Evolutionary conservation across 129 eudicot genomes (phyloP).

Genomic region (Apium graveolens): DNA sequence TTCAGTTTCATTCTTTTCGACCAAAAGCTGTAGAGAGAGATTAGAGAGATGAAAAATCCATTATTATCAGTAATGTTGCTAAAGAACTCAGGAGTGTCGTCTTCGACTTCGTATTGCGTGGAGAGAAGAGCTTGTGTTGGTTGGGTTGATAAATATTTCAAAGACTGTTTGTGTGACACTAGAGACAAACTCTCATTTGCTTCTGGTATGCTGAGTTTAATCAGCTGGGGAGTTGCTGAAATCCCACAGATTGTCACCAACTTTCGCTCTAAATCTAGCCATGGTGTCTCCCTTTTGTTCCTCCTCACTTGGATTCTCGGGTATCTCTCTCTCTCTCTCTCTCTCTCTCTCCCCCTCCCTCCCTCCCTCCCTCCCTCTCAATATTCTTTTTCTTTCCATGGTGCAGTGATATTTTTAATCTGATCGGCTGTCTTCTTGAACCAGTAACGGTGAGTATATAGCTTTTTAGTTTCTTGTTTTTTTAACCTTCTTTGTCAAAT

Average conservation of each 20-base stretch:
- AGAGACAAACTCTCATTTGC: conserved; percentile 72
- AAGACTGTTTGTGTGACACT: conserved; percentile 71
- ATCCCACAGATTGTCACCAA: conserved; percentile 96
- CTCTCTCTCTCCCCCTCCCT: not conserved
- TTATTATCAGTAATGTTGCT: not conserved
- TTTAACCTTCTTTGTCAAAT: not conserved
- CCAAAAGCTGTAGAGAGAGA: not conserved
- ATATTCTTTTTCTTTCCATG: not conserved
- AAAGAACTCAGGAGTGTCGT: conserved; percentile 14
- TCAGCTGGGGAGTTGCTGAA: conserved; percentile 95
- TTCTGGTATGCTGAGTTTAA: conserved; percentile 57
- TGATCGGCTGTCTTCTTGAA: conserved; percentile 86
- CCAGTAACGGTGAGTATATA: conserved; percentile 76
- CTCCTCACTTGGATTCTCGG: conserved; percentile 88
- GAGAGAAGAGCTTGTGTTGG: conserved; percentile 17
- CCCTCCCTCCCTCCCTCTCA: not conserved
- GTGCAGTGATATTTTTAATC: conserved; percentile 80
- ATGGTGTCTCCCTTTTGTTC: conserved; percentile 79
- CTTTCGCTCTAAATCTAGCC: conserved; percentile 82
- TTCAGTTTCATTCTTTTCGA: not conserved
- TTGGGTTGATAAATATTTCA: conserved; percentile 73
- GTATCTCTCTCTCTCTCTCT: conserved; percentile 14
- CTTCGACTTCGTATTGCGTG: conserved; percentile 45
- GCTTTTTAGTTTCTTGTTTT: not conserved
- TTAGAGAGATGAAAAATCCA: conserved; percentile 1